Percentiles rank a stretch among this genome's conserved stretches.
These are phyloP conservation scores for Coccomyxa subellipsoidea DNA, from an alignment of 163 green algal genomes.

Conservation along the genomic window DNA sequence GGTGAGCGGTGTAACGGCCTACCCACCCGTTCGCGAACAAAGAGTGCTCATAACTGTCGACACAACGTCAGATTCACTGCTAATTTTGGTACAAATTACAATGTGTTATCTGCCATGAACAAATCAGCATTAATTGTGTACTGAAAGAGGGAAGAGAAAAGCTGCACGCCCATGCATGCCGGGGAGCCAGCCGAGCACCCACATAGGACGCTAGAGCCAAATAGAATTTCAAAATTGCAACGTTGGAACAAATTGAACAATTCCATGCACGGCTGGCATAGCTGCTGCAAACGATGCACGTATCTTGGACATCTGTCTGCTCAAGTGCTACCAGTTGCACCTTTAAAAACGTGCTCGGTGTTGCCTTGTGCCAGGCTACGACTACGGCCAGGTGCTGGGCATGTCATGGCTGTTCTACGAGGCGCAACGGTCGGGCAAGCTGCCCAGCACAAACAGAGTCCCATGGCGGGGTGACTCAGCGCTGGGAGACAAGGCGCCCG, in stretches of 20 bases:
- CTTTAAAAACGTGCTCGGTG: background rate
- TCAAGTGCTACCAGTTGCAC: too few species aligned
- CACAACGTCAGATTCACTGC: too few species aligned
- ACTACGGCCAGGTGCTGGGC: slow-evolving; percentile 51
- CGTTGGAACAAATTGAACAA: too few species aligned
- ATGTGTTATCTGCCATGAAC: too few species aligned
- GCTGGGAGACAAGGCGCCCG: slow-evolving; percentile 35
- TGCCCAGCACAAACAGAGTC: slow-evolving; percentile 66
- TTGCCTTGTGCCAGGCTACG: slow-evolving; percentile 12
- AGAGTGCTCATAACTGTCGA: too few species aligned
- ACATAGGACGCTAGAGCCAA: background rate
- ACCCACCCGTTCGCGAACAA: background rate
- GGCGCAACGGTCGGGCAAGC: slow-evolving; percentile 61
- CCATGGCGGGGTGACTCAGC: slow-evolving; percentile 63
- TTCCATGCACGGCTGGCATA: too few species aligned
- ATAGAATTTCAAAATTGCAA: too few species aligned
- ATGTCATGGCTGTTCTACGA: slow-evolving; percentile 68
- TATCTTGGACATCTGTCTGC: too few species aligned
- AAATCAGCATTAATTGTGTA: too few species aligned
- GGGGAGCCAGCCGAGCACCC: background rate
- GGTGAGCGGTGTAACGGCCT: slow-evolving; percentile 9
- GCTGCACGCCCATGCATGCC: background rate
- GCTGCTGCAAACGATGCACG: too few species aligned
- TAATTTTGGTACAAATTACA: too few species aligned
- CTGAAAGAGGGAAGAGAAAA: too few species aligned